Base-by-base conservation (phyloP, 306 rosid genomes). In the Pterocarpus macrocarpus region DNA sequence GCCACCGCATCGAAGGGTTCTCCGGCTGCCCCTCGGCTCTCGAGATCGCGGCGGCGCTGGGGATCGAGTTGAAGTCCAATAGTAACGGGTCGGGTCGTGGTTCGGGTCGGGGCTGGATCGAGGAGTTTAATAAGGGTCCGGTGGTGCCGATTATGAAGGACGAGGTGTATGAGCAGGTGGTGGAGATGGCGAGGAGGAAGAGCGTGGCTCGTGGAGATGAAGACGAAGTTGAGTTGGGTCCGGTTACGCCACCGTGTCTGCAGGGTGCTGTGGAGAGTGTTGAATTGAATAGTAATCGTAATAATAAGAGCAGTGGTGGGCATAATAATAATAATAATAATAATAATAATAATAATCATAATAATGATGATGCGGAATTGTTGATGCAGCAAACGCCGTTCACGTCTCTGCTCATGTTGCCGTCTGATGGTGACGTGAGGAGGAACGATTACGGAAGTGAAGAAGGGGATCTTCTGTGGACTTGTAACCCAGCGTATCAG, bases 21-120 rank as follows among this genome's bases (percentile, higher is more conserved):
- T 59, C 85, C 35, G 91, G 88, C 4, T 78, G 81, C 44, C 91
- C 88, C n/a, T 75, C 91, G 47, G 57, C 86, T 8, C 4, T 5
- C 22, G 83, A 82, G 38, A 80, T 89, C 4, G 92, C 84, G 0
- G 8, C 86, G 39, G 7, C 69, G 0, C 64, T 89, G 0, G 84
- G 82, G n/a, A 50, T 84, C 30, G 76, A 72, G 45, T 28, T 82
- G 45, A 34, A 71, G 41, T n/a, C 62, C 7, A 10, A 33, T 58
- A 22, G 14, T 28, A 36, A 22, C 4, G 64, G 67, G 30, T 28
- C 13, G 12, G 73, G 41, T 22, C 28, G 28, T 0, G 8, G 7
- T 5, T 10, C 65, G 12, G 45, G 72, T 32, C 59, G 11, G 0
- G 0, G 1, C 22, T 15, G 41, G 4, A 43, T 76, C 39, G 38